Evolutionary conservation across 148 eudicot genomes (phyloP), one percentile per base, ranked within the genome.

Genomic region (Talinum fruticosum): DNA sequence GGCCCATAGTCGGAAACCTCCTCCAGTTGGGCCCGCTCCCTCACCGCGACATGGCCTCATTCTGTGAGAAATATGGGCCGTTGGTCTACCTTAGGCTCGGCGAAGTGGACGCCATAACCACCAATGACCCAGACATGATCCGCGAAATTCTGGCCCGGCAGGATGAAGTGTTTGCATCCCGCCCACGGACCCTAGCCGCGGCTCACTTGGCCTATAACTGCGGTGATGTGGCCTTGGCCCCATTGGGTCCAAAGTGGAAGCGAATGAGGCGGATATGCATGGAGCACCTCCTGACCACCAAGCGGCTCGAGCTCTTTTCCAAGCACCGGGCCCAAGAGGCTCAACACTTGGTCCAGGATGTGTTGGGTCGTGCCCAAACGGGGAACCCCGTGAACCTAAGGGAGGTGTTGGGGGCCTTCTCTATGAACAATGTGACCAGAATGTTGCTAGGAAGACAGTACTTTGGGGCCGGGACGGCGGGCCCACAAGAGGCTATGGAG

Each of bases 391-490:
- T 96, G 18, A 90, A 93, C 72, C 80, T 93, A 76, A 90, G 98
- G 72, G 93, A 91, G 71, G 97, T 96, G 5, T 74, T 96, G 75
- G 97, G 98, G 47, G 93, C 89, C 29, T 96, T 96, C 78, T 93
- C 99, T 0, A 93, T 96, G 99, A 96, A 96, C 74, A 96, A 93
- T 77, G 98, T 96, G 73, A 96, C 99, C 0, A 90, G 99, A 53
- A 96, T 96, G 98, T 83, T 96, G 87, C 53, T 96, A 65, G 99
- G 99, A 7, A 96, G 93, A 30, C 97, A 96, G 45, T 96, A 89
- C 72, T 96, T 96, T 79, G 99, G 99, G 81, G 86, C 85, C 0
- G 89, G 73, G 26, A 85, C 85, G 1, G 88, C 89, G 0, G 97
- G 94, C 30, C 97, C 93, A 74, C 84, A 89, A 77, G 99, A 93